Percentiles rank a stretch among this genome's conserved stretches.
Evolutionary conservation across 2,329 filamentous ascomycete genomes (phyloP).

Genomic region (Ramichloridium luteum): DNA sequence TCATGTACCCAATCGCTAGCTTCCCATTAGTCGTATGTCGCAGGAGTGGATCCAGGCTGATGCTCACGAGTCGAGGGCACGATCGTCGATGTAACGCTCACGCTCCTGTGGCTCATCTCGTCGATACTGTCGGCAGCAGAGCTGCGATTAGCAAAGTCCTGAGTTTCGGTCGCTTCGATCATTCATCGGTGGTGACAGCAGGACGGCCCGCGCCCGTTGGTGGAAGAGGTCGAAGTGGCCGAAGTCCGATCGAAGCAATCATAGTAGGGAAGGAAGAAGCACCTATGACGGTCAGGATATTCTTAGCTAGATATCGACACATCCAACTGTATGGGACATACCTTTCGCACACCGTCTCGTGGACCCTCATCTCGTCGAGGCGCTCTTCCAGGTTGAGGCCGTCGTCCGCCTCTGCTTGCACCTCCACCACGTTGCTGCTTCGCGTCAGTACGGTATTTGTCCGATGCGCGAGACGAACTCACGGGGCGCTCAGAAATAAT

Average conservation of each 20-base stretch:
- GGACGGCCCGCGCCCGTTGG: constrained; percentile 14
- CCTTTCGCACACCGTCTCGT: constrained; percentile 86
- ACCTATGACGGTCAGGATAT: constrained; percentile 20
- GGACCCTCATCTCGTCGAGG: constrained; percentile 45
- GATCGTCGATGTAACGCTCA: background rate
- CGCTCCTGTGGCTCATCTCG: constrained; percentile 17
- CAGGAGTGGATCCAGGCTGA: constrained; percentile 17
- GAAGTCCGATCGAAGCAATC: constrained; percentile 5
- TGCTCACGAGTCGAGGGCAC: constrained; percentile 53
- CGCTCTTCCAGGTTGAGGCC: constrained; percentile 54
- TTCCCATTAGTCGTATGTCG: constrained; percentile 4
- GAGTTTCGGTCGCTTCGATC: too few species aligned
- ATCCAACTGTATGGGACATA: constrained; percentile 25
- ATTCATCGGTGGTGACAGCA: constrained; percentile 6
- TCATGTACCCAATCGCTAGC: constrained; percentile 76
- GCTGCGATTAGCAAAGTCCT: constrained; percentile 26
- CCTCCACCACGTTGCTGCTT: constrained; percentile 14
- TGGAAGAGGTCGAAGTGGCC: constrained; percentile 12
- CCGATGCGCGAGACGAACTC: constrained; percentile 17
- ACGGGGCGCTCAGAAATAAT: constrained; percentile 51
- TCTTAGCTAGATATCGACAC: background rate
- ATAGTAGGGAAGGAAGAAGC: constrained; percentile 33
- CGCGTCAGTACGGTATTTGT: background rate
- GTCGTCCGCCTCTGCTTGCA: constrained; percentile 13
- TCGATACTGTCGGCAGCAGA: constrained; percentile 22